phyloP scores from a whole-genome alignment of 192 early-diverging fungal species.

The Coemansia sp. region DNA sequence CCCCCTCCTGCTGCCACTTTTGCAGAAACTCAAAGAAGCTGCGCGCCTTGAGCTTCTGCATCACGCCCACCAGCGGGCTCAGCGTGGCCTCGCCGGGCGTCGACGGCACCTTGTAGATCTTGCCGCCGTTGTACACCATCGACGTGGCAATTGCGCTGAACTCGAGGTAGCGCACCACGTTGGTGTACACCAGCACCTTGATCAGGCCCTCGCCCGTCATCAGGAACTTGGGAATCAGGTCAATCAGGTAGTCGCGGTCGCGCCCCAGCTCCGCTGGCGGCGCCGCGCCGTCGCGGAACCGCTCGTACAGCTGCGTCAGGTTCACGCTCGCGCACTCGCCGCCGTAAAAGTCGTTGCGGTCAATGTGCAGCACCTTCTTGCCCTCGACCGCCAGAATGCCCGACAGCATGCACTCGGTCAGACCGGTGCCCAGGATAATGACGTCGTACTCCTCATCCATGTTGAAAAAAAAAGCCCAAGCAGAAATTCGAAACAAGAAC shows the following conservation, averaged over 20 bases:
- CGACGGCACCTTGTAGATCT: conserved; percentile 93
- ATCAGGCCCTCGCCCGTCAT: conserved; percentile 99
- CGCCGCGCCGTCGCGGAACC: conserved; percentile 58
- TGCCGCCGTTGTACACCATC: conserved; percentile 85
- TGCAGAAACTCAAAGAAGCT: conserved; percentile 97
- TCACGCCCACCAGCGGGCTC: conserved; percentile 83
- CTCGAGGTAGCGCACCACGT: conserved; percentile 96
- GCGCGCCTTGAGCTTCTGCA: conserved; percentile 90
- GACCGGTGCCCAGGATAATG: conserved; percentile 82
- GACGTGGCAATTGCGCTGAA: conserved; percentile 95
- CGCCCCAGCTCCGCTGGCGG: conserved; percentile 58
- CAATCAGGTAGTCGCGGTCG: conserved; percentile 93
- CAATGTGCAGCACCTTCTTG: conserved; percentile 89
- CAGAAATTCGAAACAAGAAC: not conserved
- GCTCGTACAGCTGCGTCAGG: conserved; percentile 84
- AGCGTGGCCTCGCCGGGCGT: conserved; percentile 82
- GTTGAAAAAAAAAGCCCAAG: not conserved
- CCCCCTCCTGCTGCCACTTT: conserved; percentile 74
- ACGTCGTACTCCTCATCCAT: conserved; percentile 89
- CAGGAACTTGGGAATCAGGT: conserved; percentile 99
- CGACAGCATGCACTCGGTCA: conserved; percentile 88
- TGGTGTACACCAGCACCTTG: conserved; percentile 93
- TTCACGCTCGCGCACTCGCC: conserved; percentile 94
- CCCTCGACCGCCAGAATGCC: conserved; percentile 84
- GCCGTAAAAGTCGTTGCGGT: conserved; percentile 98